These are phyloP conservation scores for Lachancea quebecensis DNA, from an alignment of 805 yeast species.

Conservation along the genomic window DNA sequence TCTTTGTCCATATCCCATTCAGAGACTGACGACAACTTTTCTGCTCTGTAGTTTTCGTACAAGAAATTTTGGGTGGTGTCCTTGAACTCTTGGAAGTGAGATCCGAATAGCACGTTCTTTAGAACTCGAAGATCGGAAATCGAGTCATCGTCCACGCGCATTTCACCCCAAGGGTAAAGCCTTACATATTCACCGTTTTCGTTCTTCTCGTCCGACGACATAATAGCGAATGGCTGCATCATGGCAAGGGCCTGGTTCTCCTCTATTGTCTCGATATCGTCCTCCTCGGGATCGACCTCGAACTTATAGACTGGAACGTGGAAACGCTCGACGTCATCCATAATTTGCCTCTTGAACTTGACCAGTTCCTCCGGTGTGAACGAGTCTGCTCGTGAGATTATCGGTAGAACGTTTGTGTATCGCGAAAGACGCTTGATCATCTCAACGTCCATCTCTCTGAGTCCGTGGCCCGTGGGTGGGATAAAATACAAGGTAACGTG, in stretches of 20 bases:
- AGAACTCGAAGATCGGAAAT: slow-evolving; percentile 50
- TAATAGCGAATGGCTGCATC: slow-evolving; percentile 70
- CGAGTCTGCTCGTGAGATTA: slow-evolving; percentile 64
- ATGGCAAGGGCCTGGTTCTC: slow-evolving; percentile 56
- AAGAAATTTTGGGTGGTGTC: slow-evolving; percentile 71
- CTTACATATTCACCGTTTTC: slow-evolving; percentile 55
- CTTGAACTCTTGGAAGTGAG: slow-evolving; percentile 77
- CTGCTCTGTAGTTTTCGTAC: slow-evolving; percentile 76
- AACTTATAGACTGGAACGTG: slow-evolving; percentile 73
- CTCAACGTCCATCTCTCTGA: slow-evolving; percentile 64
- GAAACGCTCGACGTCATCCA: slow-evolving; percentile 55
- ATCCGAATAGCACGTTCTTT: slow-evolving; percentile 67
- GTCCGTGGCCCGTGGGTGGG: slow-evolving; percentile 72
- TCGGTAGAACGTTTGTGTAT: slow-evolving; percentile 67
- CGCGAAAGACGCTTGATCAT: slow-evolving; percentile 66
- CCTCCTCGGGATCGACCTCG: slow-evolving; percentile 64
- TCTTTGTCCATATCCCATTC: slow-evolving; percentile 15
- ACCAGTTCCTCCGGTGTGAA: slow-evolving; percentile 55
- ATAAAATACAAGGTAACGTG: slow-evolving; percentile 68
- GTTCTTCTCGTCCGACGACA: slow-evolving; percentile 55
- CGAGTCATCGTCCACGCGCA: slow-evolving; percentile 44
- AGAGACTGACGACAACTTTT: slow-evolving; percentile 57
- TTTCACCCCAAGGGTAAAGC: slow-evolving; percentile 69
- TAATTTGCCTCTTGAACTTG: slow-evolving; percentile 52
- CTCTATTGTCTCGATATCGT: slow-evolving; percentile 59